phyloP scores from a whole-genome alignment of 1,139 yeast species.

The Yamadazyma oceani region DNA sequence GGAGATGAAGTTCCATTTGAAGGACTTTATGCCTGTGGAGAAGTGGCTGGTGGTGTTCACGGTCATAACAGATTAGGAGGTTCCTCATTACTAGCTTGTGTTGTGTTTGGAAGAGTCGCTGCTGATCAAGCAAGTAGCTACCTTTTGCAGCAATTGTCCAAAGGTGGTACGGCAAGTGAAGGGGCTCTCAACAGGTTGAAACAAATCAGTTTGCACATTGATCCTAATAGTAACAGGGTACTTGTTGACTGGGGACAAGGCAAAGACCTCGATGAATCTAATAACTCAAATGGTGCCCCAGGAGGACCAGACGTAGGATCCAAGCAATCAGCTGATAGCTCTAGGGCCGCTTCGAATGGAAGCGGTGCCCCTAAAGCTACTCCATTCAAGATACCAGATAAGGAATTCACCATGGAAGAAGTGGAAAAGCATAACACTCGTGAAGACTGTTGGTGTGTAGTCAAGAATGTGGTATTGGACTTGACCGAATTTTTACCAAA shows the following conservation, averaged over 20 bases:
- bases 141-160: constrained; percentile 31
- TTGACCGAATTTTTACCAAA: constrained; percentile 72
- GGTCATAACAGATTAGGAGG: constrained; percentile 80
- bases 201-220: constrained; percentile 48
- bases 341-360: constrained; percentile 8
- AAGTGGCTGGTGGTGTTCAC: constrained; percentile 81
- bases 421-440: constrained; percentile 62
- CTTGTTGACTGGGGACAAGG: constrained; percentile 28
- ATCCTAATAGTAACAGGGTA: constrained; percentile 34
- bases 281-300: not conserved
- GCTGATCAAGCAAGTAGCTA: constrained; percentile 47
- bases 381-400: constrained; percentile 36
- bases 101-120: constrained; percentile 72
- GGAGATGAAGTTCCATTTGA: constrained; percentile 38
- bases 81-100: constrained; percentile 74
- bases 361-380: constrained; percentile 5
- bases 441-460: constrained; percentile 83
- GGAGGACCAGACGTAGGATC: not conserved
- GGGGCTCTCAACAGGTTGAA: constrained; percentile 37
- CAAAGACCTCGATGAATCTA: constrained; percentile 2
- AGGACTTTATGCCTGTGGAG: constrained; percentile 78
- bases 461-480: constrained; percentile 82
- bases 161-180: constrained; percentile 9
- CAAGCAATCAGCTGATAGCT: not conserved
- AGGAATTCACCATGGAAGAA: constrained; percentile 50